Conservation (phyloP, 352 stramenopile species). For the Lagenidium giganteum region DNA sequence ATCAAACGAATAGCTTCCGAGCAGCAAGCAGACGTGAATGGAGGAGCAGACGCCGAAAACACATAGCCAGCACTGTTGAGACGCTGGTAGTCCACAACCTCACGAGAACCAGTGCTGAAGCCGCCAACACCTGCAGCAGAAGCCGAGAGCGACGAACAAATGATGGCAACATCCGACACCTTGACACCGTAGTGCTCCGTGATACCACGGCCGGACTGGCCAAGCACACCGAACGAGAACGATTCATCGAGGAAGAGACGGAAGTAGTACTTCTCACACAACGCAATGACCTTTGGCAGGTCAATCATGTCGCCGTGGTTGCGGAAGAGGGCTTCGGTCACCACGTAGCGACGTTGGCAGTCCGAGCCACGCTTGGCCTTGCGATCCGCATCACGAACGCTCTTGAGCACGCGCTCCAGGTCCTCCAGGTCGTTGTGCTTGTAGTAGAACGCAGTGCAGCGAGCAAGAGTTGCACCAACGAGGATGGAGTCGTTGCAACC, state of each 20-base stretch:
- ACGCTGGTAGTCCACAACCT: constrained; percentile 98
- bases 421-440: constrained; percentile 98
- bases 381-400: constrained; percentile 84
- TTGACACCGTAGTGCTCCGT: constrained; percentile 79
- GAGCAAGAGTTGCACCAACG: constrained; percentile 90
- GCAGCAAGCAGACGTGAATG: constrained; percentile 92
- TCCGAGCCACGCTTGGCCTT: constrained; percentile 68
- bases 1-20: constrained; percentile 86
- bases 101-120: constrained; percentile 94
- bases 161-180: constrained; percentile 89
- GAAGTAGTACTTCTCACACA: constrained; percentile 90
- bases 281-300: constrained; percentile 89
- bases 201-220: constrained; percentile 79
- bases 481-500: constrained; percentile 94
- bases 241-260: constrained; percentile 87
- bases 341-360: constrained; percentile 94
- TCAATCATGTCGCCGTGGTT: constrained; percentile 95
- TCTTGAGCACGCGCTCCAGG: constrained; percentile 91
- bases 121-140: constrained; percentile 93
- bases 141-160: constrained; percentile 93
- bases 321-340: constrained; percentile 97
- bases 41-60: constrained; percentile 96
- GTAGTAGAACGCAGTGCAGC: constrained; percentile 94
- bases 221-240: constrained; percentile 95
- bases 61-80: constrained; percentile 97